Conservation (phyloP, 345 rosid genomes). For the Eucalyptus erythrocorys region DNA sequence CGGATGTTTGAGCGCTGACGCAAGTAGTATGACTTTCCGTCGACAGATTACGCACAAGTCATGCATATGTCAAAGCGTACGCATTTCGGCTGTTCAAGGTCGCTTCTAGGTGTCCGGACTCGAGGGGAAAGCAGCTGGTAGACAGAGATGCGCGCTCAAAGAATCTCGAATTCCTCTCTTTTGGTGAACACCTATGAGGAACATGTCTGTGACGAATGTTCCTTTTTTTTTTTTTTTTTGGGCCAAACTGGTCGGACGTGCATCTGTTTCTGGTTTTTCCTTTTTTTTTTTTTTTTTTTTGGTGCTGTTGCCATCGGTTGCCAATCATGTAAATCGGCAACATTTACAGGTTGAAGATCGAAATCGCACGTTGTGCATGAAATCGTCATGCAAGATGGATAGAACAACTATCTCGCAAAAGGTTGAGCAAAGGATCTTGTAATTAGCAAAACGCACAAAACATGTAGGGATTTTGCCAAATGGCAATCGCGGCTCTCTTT, state of each 20-base stretch:
- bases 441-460: neutral
- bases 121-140: neutral
- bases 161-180: neutral
- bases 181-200: neutral
- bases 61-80: neutral
- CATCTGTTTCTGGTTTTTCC: neutral
- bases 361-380: neutral
- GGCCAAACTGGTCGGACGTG: neutral
- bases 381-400: neutral
- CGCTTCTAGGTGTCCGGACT: neutral
- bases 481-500: neutral
- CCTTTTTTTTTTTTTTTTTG: neutral
- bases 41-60: neutral
- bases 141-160: neutral
- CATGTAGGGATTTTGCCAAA: neutral
- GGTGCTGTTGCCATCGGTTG: neutral
- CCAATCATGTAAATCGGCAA: neutral
- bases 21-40: neutral
- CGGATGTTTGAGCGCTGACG: neutral
- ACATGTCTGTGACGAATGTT: neutral
- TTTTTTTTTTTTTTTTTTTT: rapidly evolving
- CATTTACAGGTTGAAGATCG: neutral
- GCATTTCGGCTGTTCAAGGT: neutral
- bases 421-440: neutral
- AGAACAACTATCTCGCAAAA: neutral